Conservation (phyloP, 306 rosid genomes). For the Abrus pulchellus region DNA sequence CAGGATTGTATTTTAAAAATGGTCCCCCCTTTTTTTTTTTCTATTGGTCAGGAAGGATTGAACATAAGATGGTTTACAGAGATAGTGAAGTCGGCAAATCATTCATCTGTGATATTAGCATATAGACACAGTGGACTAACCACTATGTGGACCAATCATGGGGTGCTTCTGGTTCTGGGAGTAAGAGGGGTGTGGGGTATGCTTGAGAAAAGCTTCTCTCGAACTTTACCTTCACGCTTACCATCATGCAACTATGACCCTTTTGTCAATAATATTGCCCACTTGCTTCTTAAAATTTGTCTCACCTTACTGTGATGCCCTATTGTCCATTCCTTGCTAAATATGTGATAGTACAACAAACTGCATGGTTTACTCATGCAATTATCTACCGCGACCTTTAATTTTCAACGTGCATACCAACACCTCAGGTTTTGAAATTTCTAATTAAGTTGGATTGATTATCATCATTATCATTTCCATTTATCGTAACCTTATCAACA, state of each 20-base stretch:
- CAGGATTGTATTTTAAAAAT: conserved; percentile 7
- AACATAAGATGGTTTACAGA: conserved; percentile 6
- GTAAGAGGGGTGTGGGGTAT: conserved; percentile 48
- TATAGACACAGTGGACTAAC: conserved; percentile 35
- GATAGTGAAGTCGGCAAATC: conserved; percentile 30
- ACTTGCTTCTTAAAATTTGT: conserved; percentile 54
- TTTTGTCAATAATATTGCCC: conserved; percentile 48
- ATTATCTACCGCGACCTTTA: conserved; percentile 54
- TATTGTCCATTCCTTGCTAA: conserved; percentile 43
- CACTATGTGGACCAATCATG: conserved; percentile 30
- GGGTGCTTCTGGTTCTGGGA: conserved; percentile 14
- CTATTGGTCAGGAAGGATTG: conserved; percentile 31
- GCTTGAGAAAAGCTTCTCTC: conserved; percentile 54
- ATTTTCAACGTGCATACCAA: conserved; percentile 38
- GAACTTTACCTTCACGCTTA: conserved; percentile 47
- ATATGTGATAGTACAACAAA: conserved; percentile 34
- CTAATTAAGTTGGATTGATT: conserved; percentile 10
- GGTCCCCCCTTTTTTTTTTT: conserved; percentile 22
- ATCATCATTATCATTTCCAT: conserved; percentile 42
- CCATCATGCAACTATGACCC: conserved; percentile 50
- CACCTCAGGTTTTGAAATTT: conserved; percentile 32
- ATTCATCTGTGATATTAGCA: conserved; percentile 27
- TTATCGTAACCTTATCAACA: conserved; percentile 25
- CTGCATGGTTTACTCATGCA: conserved; percentile 54
- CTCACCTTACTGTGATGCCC: conserved; percentile 33